Conservation (phyloP, 495 filamentous ascomycete species). For the Xylaria grammica region DNA sequence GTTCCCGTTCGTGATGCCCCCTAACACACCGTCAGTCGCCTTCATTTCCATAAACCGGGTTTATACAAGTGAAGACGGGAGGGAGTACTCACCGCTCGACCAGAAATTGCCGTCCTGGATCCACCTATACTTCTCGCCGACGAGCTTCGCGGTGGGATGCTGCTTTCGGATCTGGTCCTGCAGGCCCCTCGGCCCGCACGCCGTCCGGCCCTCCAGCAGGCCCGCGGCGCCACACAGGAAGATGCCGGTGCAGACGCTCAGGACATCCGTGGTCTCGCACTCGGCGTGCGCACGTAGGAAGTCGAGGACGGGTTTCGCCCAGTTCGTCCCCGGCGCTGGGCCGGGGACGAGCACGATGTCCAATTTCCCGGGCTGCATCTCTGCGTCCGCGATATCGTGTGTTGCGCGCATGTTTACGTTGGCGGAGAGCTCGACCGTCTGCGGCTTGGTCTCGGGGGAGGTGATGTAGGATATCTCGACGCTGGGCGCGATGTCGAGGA, state of each 20-base stretch:
- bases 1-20: slow-evolving; percentile 67
- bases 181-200: slow-evolving; percentile 56
- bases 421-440: slow-evolving; percentile 40
- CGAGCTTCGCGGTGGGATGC: slow-evolving; percentile 48
- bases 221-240: slow-evolving; percentile 55
- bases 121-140: slow-evolving; percentile 55
- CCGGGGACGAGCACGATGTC: slow-evolving; percentile 61
- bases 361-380: slow-evolving; percentile 53
- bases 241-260: slow-evolving; percentile 63
- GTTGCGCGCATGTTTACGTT: slow-evolving; percentile 42
- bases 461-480: slow-evolving; percentile 54
- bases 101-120: slow-evolving; percentile 63
- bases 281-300: slow-evolving; percentile 48
- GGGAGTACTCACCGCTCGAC: slow-evolving; percentile 55
- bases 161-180: slow-evolving; percentile 47
- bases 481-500: slow-evolving; percentile 45
- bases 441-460: slow-evolving; percentile 31
- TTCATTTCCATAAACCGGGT: not conserved
- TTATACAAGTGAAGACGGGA: not conserved
- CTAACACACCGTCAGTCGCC: slow-evolving; percentile 36
- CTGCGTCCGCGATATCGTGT: slow-evolving; percentile 44
- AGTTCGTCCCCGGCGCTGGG: slow-evolving; percentile 45
- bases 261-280: slow-evolving; percentile 45
- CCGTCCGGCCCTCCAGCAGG: slow-evolving; percentile 52
- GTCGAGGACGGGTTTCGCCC: slow-evolving; percentile 7